These are phyloP conservation scores for Kuraishia molischiana DNA, from an alignment of 805 yeast genomes.

Conservation along the genomic window DNA sequence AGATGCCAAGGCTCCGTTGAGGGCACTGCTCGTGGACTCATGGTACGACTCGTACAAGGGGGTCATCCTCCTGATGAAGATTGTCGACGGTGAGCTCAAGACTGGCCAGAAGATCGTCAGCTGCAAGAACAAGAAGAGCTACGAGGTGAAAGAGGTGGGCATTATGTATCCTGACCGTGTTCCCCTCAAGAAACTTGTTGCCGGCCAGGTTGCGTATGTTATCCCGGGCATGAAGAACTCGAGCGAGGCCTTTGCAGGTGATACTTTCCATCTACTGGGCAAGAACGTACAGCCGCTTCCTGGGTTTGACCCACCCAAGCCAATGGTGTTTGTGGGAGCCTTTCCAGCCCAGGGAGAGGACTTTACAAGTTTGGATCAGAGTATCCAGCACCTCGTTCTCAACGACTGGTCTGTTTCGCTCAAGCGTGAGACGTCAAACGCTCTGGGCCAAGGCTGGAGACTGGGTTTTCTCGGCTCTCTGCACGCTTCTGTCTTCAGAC, in stretches of 20 bases:
- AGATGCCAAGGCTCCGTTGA: conserved; percentile 36
- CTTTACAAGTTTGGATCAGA: conserved; percentile 81
- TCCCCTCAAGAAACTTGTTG: conserved; percentile 50
- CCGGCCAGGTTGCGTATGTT: conserved; percentile 93
- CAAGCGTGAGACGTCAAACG: conserved; percentile 85
- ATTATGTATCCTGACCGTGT: conserved; percentile 88
- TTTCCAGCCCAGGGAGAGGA: conserved; percentile 94
- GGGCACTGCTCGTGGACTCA: conserved; percentile 85
- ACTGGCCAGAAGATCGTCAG: conserved; percentile 71
- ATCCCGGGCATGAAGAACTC: conserved; percentile 93
- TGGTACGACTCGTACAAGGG: conserved; percentile 96
- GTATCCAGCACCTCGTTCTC: conserved; percentile 76
- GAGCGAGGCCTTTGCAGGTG: conserved; percentile 83
- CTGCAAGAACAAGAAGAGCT: conserved; percentile 65
- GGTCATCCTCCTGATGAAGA: conserved; percentile 73
- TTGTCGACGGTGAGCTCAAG: conserved; percentile 73
- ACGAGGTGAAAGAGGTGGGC: conserved; percentile 89
- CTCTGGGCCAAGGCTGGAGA: conserved; percentile 97
- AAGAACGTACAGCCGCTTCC: conserved; percentile 63
- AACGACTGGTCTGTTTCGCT: conserved; percentile 89
- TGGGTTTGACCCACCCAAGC: conserved; percentile 94
- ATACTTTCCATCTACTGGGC: conserved; percentile 65
- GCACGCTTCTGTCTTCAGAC: conserved; percentile 92
- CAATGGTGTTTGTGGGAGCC: conserved; percentile 98
- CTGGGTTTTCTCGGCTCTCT: conserved; percentile 89